Base-by-base conservation (phyloP, 2,329 filamentous ascomycete species). In the Tricladium varicosporioides region DNA sequence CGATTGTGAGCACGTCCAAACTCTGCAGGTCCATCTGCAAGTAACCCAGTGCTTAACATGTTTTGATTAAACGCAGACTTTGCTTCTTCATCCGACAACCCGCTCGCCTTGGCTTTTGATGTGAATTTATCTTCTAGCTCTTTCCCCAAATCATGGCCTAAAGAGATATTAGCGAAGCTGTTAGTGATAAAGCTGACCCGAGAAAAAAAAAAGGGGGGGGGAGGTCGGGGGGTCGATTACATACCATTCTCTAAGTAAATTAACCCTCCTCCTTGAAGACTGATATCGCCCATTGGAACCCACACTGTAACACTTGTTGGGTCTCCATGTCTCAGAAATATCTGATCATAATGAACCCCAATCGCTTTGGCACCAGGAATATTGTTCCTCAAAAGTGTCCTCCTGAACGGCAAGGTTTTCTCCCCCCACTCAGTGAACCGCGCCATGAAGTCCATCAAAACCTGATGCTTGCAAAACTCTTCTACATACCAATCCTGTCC, bases 41-140 rank as follows among this genome's bases (percentile, higher is more conserved):
- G 72, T 36, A 84, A 67, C 0, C 81, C 82, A 0, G 75, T 80
- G 0, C 73, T 71, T 72, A 84, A 80, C 82, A 85, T 85, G 60
- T 85, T 84, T 16, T 74, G 72, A 61, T 85, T 85, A 66, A 82
- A 85, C 1, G 77, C 80, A 31, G 70, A 71, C 44, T 71, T 74
- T 1, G 74, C 73, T 64, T 86, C 78, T 56, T 81, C 78, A 0
- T 83, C 79, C 0, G 71, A 76, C 55, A 86, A 72, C 7, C 22
- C 22, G 22, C 22, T 27, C 46, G 73, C 72, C 59, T 71, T 75
- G 1, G 82, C 81, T 58, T 77, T 79, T 2, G 54, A 62, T 1
- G 72, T 73, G 64, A 84, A 84, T 2, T 75, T 72, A 10, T 71
- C 69, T 60, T 85, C 81, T 5, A 82, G 72, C 53, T 81, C 72